Conservation (phyloP, 2,329 filamentous ascomycete species). For the Penicillium sp. region DNA sequence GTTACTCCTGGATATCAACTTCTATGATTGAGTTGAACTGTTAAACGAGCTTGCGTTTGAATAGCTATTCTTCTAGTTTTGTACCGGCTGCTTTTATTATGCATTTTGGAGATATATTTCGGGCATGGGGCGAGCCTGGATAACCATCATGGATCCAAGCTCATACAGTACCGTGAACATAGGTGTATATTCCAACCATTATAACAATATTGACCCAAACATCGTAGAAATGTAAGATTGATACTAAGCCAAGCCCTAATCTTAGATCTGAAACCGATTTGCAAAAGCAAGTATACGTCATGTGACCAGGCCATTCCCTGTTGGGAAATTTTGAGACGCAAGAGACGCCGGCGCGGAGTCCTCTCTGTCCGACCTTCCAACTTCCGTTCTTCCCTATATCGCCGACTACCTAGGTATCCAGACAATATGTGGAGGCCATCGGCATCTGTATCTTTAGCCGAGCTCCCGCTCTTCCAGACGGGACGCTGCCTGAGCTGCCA, state of each 20-base stretch:
- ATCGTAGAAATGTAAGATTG: background rate
- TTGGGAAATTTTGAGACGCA: constrained; percentile 6
- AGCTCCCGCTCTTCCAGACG: constrained; percentile 26
- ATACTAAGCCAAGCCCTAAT: background rate
- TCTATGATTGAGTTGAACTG: background rate
- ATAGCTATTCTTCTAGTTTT: no score
- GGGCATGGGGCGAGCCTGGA: no score
- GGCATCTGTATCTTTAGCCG: constrained; percentile 19
- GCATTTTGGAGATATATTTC: no score
- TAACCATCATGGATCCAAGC: no score
- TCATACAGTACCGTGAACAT: no score
- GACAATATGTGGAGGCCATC: constrained; percentile 33
- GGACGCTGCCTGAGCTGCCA: constrained; percentile 38
- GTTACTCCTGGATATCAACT: background rate
- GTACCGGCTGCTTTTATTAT: no score
- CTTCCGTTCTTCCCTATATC: background rate
- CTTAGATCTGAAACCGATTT: background rate
- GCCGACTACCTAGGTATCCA: background rate
- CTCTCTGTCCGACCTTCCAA: background rate
- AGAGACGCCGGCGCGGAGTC: background rate
- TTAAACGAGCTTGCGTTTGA: no score
- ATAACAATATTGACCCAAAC: background rate
- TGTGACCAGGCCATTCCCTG: constrained; percentile 1
- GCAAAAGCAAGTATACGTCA: background rate
- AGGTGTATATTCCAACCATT: no score